Evolutionary conservation across 2,329 filamentous ascomycete genomes (phyloP).

Genomic region (Rutstroemia sp.): DNA sequence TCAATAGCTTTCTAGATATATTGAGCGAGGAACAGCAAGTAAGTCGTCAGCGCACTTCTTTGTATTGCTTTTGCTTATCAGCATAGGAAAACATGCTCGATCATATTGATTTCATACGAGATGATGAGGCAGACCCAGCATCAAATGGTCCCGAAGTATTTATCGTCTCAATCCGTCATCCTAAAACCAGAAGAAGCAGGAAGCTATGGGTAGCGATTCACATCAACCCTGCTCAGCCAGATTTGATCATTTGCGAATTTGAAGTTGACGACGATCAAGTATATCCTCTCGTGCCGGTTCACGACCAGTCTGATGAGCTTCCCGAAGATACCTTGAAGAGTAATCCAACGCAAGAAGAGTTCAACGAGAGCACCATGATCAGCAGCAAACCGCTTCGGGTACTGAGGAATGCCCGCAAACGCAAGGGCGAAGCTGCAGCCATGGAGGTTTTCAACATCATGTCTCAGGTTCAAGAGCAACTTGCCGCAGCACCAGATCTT

Average conservation of each 20-base stretch:
- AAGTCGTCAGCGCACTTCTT: not conserved
- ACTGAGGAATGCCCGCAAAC: slow-evolving; percentile 63
- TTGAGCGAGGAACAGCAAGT: slow-evolving; percentile 7
- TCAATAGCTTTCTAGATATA: slow-evolving; percentile 75
- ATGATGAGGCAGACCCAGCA: slow-evolving; percentile 69
- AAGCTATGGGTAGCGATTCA: slow-evolving; percentile 90
- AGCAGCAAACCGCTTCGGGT: slow-evolving; percentile 72
- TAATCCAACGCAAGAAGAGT: slow-evolving; percentile 66
- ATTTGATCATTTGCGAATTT: slow-evolving; percentile 79
- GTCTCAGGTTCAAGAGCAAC: slow-evolving; percentile 83
- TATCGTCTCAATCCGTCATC: slow-evolving; percentile 60
- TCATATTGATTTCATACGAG: slow-evolving; percentile 80
- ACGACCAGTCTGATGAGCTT: slow-evolving; percentile 50
- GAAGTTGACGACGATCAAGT: slow-evolving; percentile 71
- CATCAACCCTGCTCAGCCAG: slow-evolving; percentile 57
- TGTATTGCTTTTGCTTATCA: not conserved
- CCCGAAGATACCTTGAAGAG: slow-evolving; percentile 69
- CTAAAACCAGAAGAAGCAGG: slow-evolving; percentile 33
- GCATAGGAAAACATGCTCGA: slow-evolving; percentile 74
- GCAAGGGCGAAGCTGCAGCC: slow-evolving; percentile 57
- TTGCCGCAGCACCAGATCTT: slow-evolving; percentile 63
- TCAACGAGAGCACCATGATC: slow-evolving; percentile 67
- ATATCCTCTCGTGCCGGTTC: slow-evolving; percentile 58
- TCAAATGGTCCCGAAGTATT: slow-evolving; percentile 82
- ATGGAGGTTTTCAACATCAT: slow-evolving; percentile 92